A percentile compares a stretch with the other conserved stretches of the same genome.
These are phyloP conservation scores for Thelephora ganbajun DNA, from an alignment of 768 basidiomycete genomes.

Conservation along the genomic window DNA sequence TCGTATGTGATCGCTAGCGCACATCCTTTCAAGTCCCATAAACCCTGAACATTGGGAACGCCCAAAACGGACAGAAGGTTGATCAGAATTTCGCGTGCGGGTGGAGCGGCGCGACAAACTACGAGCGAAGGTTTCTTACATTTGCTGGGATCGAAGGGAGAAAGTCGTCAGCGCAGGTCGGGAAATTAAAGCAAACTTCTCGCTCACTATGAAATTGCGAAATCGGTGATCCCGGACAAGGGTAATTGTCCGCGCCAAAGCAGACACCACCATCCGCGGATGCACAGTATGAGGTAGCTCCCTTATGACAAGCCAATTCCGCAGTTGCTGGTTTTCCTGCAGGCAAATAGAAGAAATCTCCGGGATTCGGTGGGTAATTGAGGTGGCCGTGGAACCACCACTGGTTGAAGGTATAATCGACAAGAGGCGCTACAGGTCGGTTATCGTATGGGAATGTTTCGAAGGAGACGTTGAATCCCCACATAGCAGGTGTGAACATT, in stretches of 20 bases:
- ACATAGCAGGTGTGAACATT: conserved; percentile 47
- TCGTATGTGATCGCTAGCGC: conserved; percentile 67
- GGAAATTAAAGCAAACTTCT: not conserved
- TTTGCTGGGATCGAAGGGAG: not conserved
- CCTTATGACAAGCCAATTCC: conserved; percentile 47
- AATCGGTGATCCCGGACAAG: conserved; percentile 33
- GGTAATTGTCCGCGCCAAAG: conserved; percentile 24
- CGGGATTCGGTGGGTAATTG: conserved; percentile 36
- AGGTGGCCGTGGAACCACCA: conserved; percentile 58
- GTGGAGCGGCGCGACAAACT: not conserved
- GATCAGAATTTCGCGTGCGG: not conserved
- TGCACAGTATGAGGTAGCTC: conserved; percentile 41
- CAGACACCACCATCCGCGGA: conserved; percentile 30
- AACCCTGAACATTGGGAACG: conserved; percentile 16
- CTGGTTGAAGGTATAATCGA: conserved; percentile 23
- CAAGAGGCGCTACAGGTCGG: conserved; percentile 35
- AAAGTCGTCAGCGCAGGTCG: not conserved
- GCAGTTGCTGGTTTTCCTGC: conserved; percentile 39
- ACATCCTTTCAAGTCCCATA: conserved; percentile 46
- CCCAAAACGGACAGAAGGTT: not conserved
- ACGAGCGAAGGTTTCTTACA: not conserved
- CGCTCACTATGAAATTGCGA: conserved; percentile 31
- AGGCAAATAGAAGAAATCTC: conserved; percentile 45
- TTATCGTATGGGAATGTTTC: conserved; percentile 46
- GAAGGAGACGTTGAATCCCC: conserved; percentile 49